phyloP scores from a whole-genome alignment of 345 rosid species.

The Anastatica hierochuntica region DNA sequence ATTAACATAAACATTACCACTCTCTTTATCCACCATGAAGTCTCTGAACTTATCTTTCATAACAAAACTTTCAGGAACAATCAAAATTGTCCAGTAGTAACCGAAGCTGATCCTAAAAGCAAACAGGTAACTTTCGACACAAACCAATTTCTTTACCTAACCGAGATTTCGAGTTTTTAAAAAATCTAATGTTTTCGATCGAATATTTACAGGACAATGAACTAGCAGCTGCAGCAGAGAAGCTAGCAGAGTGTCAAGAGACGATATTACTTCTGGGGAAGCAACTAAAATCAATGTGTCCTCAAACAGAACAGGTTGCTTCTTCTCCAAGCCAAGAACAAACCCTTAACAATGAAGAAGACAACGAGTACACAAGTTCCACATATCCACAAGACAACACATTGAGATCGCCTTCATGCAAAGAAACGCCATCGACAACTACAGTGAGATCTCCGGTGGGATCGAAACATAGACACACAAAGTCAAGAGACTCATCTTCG shows the following conservation, averaged over 20 bases:
- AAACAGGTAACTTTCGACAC: no score
- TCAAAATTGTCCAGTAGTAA: slow-evolving; percentile 38
- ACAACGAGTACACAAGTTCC: slow-evolving; percentile 22
- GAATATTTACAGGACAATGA: slow-evolving; percentile 93
- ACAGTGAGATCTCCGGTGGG: slow-evolving; percentile 43
- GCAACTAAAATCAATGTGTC: slow-evolving; percentile 73
- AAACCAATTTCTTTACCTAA: no score
- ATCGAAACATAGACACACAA: slow-evolving; percentile 45
- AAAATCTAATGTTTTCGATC: no score
- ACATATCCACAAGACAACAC: slow-evolving; percentile 36
- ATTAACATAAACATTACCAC: background rate
- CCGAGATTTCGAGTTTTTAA: no score
- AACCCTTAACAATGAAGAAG: slow-evolving; percentile 32
- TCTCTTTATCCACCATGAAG: background rate
- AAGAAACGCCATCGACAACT: slow-evolving; percentile 30
- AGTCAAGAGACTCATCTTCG: slow-evolving; percentile 47
- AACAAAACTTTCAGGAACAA: slow-evolving; percentile 32
- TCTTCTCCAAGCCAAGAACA: slow-evolving; percentile 41
- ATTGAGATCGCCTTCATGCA: slow-evolving; percentile 40
- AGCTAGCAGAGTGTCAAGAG: slow-evolving; percentile 92
- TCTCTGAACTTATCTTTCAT: no score
- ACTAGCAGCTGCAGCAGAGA: slow-evolving; percentile 80
- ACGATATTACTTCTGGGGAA: slow-evolving; percentile 90
- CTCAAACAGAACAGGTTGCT: slow-evolving; percentile 45
- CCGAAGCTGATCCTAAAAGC: slow-evolving; percentile 43